Evolutionary conservation across 2,329 filamentous ascomycete genomes (phyloP), one percentile per base, ranked within the genome.

Genomic region (Trichoderma sp.): DNA sequence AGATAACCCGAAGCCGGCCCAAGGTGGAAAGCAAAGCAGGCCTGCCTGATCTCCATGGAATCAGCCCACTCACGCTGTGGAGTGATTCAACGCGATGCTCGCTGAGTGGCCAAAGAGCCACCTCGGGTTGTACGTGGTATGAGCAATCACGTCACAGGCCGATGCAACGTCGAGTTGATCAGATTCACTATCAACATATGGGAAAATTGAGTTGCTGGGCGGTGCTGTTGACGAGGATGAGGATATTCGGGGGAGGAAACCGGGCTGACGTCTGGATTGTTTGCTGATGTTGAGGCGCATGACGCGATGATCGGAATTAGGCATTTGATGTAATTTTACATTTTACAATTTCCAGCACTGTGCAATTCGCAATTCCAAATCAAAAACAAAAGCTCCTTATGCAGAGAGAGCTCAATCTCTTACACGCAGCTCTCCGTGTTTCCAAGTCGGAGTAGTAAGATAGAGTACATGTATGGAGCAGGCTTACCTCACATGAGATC

Each of bases 121-220:
- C 29, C 65, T 67, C 72, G 21, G 29, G 56, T 74, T 38, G 72
- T 69, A 68, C 72, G 64, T 68, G 72, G 63, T 75, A 67, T 69
- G 63, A 75, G 72, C 64, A 62, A 75, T 75, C 72, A 75, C 65
- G 72, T 69, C 56, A 75, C 72, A 63, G 29, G 38, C 53, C 64
- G 64, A 29, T 68, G 45, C 63, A 60, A n/a, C 60, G 60, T 64
- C 41, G 18, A 41, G 35, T 62, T 71, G 53, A 56, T 33, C 35
- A 18, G 18, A 71, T 63, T 53, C 56, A 71, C 65, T 18, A 4
- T n/a, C 41, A 2, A 18, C 65, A 45, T n/a, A 27, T 50, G 3
- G 38, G 27, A 35, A 63, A 38, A 71, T 62, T n/a, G 59, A 33
- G 68, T 18, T 24, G 56, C 18, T 3, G 53, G 18, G 56, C n/a